These are phyloP conservation scores for Thalassiosira exigua DNA, from an alignment of 352 stramenopile genomes.

Conservation along the genomic window DNA sequence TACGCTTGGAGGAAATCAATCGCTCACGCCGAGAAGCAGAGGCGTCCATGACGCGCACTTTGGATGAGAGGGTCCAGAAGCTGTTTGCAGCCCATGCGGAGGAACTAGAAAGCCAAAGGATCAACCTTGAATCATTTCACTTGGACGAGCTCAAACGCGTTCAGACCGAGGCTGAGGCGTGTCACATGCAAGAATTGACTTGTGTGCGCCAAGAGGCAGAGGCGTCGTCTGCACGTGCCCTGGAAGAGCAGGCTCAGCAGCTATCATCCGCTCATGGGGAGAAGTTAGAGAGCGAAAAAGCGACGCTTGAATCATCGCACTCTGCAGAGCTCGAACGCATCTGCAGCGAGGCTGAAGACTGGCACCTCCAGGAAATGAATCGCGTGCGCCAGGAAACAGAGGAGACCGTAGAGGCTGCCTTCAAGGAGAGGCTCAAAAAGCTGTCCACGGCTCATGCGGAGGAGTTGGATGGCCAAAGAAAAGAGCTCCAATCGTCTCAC, in stretches of 20 bases:
- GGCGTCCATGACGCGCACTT: conserved; percentile 5
- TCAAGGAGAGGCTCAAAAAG: no score
- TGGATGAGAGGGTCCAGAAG: conserved; percentile 5
- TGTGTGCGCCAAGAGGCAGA: no score
- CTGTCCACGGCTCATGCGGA: no score
- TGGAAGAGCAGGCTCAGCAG: conserved; percentile 1
- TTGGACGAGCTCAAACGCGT: not conserved
- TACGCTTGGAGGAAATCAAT: conserved; percentile 16
- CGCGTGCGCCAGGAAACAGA: conserved; percentile 2
- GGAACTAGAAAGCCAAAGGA: not conserved
- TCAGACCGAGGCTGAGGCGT: not conserved
- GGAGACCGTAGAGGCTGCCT: not conserved
- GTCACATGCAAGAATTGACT: no score
- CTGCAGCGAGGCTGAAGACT: not conserved
- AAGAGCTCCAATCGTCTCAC: no score
- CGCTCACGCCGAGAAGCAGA: not conserved
- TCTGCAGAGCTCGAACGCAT: not conserved
- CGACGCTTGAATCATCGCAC: not conserved
- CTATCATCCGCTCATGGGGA: conserved; percentile 5
- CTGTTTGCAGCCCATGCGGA: not conserved
- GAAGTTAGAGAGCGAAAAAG: not conserved
- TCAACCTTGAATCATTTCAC: not conserved
- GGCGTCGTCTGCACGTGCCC: no score
- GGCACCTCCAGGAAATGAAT: not conserved
- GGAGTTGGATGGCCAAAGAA: no score